Evolutionary conservation across 2,329 filamentous ascomycete species (phyloP).

Genomic region (Pestalotiopsis sp.): DNA sequence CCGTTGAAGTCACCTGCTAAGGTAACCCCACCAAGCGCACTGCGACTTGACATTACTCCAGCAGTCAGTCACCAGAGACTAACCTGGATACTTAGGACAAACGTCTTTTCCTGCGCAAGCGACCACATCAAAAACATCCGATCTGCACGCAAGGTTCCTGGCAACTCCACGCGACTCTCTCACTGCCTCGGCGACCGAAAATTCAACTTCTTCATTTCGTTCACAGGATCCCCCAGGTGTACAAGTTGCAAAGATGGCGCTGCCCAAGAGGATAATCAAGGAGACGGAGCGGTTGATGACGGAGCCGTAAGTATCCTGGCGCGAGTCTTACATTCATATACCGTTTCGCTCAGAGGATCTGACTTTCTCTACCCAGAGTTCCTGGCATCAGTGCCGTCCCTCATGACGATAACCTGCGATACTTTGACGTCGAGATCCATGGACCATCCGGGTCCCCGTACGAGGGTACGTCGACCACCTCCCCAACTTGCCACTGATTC

Average conservation of each 20-base stretch:
- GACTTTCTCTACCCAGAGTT: slow-evolving; percentile 60
- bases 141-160: neutral
- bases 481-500: neutral
- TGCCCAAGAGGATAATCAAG: slow-evolving; percentile 97
- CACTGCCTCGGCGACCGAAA: neutral
- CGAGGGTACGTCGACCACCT: slow-evolving; percentile 65
- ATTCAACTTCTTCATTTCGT: neutral
- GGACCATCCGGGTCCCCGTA: slow-evolving; percentile 92
- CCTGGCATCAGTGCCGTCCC: slow-evolving; percentile 95
- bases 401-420: slow-evolving; percentile 95
- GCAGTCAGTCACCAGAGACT: neutral
- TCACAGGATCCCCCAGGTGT: slow-evolving; percentile 11
- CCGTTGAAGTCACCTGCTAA: slow-evolving; percentile 2
- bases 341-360: neutral
- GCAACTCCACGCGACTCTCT: neutral
- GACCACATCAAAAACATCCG: neutral
- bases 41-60: neutral
- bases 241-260: slow-evolving; percentile 55
- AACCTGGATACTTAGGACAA: neutral
- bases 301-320: slow-evolving; percentile 72
- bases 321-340: neutral
- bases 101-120: neutral
- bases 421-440: slow-evolving; percentile 97
- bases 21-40: neutral
- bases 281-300: slow-evolving; percentile 97